phyloP scores from a whole-genome alignment of 2,329 filamentous ascomycete genomes.

The Venturia asperata region DNA sequence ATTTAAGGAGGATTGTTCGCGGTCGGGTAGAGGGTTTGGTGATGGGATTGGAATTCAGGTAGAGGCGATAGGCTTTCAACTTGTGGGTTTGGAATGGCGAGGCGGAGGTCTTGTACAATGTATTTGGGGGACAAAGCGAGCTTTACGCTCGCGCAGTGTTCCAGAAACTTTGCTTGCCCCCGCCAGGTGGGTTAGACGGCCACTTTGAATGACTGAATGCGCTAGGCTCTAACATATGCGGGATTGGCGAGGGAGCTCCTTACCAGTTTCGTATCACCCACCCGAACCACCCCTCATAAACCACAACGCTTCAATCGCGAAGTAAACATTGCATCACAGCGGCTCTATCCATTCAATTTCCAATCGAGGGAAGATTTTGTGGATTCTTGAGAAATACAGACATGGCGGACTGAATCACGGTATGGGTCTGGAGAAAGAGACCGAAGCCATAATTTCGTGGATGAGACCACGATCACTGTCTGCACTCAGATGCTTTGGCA shows the following conservation, averaged over 20 bases:
- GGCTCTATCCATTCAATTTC: too few species aligned
- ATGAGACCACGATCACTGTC: too few species aligned
- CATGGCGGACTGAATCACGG: too few species aligned
- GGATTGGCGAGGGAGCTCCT: background rate
- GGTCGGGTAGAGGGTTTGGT: constrained; percentile 25
- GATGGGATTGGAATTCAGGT: constrained; percentile 20
- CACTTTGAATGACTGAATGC: background rate
- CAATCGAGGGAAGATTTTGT: too few species aligned
- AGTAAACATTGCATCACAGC: too few species aligned
- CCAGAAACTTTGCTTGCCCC: background rate
- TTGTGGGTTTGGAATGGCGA: background rate
- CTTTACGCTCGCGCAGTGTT: background rate
- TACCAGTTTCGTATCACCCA: too few species aligned
- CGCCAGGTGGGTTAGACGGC: background rate
- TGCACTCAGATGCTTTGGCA: too few species aligned
- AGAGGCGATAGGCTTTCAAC: background rate
- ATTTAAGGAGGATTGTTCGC: constrained; percentile 22
- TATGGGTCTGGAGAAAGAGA: too few species aligned
- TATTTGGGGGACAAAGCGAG: background rate
- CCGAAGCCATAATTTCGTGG: too few species aligned
- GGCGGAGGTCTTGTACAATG: background rate
- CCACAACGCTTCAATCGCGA: too few species aligned
- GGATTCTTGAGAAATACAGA: too few species aligned
- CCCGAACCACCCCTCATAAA: too few species aligned
- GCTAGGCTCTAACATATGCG: background rate